A percentile compares a stretch with the other conserved stretches of the same genome.
Evolutionary conservation across 1,284 basidiomycete species (phyloP).

Genomic region (Cryptococcus sp.): DNA sequence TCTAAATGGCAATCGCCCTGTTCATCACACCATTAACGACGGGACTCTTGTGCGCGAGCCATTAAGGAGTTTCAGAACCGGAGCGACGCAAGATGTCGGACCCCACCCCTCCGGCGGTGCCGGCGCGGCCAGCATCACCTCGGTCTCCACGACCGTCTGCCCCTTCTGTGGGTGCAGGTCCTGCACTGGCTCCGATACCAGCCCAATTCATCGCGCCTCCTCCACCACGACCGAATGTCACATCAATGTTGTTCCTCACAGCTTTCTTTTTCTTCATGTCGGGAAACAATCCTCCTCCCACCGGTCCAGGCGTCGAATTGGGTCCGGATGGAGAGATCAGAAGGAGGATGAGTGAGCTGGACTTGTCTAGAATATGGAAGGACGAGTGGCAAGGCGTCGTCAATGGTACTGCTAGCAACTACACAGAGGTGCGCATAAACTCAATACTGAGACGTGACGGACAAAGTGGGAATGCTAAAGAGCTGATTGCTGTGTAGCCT

Average conservation of each 20-base stretch:
- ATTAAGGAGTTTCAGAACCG: no score
- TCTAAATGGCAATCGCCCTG: no score
- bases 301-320: constrained; percentile 21
- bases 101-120: constrained; percentile 1
- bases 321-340: constrained; percentile 43
- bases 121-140: constrained; percentile 15
- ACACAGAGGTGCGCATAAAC: constrained; percentile 39
- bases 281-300: constrained; percentile 33
- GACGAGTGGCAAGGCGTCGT: constrained; percentile 39
- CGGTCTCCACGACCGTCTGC: constrained; percentile 17
- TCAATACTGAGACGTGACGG: not conserved
- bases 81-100: not conserved
- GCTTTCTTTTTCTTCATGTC: constrained; percentile 53
- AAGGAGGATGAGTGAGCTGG: constrained; percentile 36
- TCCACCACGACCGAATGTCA: constrained; percentile 34
- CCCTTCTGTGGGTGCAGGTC: not conserved
- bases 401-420: constrained; percentile 39
- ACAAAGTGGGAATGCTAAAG: not conserved
- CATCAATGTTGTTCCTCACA: constrained; percentile 47
- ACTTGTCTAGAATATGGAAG: constrained; percentile 25
- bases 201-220: constrained; percentile 9
- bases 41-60: no score
- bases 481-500: constrained; percentile 20
- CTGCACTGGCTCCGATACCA: constrained; percentile 7
- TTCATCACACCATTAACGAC: no score